These are phyloP conservation scores for Aureobasidium sp. DNA, from an alignment of 2,329 filamentous ascomycete genomes.

Conservation along the genomic window DNA sequence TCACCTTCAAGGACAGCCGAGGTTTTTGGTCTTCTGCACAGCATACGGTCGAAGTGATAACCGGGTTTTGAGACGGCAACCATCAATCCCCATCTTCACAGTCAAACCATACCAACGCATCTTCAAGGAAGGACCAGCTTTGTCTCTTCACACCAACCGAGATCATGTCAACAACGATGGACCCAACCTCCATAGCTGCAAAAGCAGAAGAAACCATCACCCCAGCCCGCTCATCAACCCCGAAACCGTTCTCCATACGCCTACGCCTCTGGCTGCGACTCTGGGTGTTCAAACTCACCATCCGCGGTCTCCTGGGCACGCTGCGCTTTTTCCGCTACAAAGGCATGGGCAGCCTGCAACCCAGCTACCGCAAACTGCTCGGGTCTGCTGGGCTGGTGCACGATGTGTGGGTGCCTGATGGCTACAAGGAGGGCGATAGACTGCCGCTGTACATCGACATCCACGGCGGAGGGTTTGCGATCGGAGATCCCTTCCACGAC, in stretches of 20 bases:
- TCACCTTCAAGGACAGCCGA: no score
- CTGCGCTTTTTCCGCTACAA: not conserved
- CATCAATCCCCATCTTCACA: no score
- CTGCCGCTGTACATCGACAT: conserved; percentile 6
- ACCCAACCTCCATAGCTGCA: not conserved
- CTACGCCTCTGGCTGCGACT: not conserved
- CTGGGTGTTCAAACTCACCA: conserved; percentile 5
- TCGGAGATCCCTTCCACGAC: not conserved
- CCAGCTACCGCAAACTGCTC: not conserved
- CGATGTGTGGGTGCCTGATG: not conserved
- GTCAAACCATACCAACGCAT: no score
- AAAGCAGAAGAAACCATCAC: not conserved
- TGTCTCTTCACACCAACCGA: no score
- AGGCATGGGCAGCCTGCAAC: not conserved
- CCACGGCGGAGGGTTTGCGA: conserved; percentile 3
- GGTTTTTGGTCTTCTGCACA: no score
- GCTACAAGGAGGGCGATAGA: not conserved
- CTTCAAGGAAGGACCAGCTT: not conserved
- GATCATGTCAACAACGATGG: not conserved
- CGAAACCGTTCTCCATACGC: not conserved
- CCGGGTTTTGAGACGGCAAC: no score
- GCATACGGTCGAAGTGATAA: no score
- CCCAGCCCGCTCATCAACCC: not conserved
- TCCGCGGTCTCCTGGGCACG: not conserved
- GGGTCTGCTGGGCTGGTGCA: not conserved